A percentile compares a stretch with the other conserved stretches of the same genome.
These are phyloP conservation scores for Lathyrus sativus DNA, from an alignment of 306 rosid genomes.

Conservation along the genomic window DNA sequence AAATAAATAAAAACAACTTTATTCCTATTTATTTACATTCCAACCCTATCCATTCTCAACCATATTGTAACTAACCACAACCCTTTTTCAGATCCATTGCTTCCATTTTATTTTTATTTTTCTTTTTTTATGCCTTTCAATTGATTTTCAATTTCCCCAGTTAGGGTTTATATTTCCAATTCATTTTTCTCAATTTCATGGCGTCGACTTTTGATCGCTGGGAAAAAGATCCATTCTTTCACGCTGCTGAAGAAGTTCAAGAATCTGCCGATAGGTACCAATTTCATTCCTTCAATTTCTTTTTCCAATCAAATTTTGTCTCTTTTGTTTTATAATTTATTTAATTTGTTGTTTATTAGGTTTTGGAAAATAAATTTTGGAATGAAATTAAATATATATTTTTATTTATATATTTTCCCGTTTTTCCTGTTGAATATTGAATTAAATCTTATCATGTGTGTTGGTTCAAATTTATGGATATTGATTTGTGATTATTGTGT, in stretches of 20 bases:
- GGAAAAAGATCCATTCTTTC: slow-evolving; percentile 93
- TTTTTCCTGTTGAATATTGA: neutral
- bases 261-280: slow-evolving; percentile 91
- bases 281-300: slow-evolving; percentile 10
- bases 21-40: slow-evolving; percentile 30
- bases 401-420: neutral
- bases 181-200: slow-evolving; percentile 46
- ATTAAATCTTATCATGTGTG: slow-evolving; percentile 1
- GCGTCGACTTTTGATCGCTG: slow-evolving; percentile 92
- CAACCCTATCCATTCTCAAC: slow-evolving; percentile 19
- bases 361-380: slow-evolving; percentile 8
- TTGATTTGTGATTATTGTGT: slow-evolving; percentile 30
- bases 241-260: slow-evolving; percentile 95
- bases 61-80: slow-evolving; percentile 4
- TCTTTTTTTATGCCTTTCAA: neutral
- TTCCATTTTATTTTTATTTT: neutral
- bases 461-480: neutral
- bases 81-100: slow-evolving; percentile 13
- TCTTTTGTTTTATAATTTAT: neutral
- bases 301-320: neutral
- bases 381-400: neutral
- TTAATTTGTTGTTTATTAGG: slow-evolving; percentile 7
- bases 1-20: neutral
- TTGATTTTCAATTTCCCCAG: neutral
- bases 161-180: slow-evolving; percentile 2